Conservation (phyloP, 306 rosid genomes). For the Casuarina glauca region DNA sequence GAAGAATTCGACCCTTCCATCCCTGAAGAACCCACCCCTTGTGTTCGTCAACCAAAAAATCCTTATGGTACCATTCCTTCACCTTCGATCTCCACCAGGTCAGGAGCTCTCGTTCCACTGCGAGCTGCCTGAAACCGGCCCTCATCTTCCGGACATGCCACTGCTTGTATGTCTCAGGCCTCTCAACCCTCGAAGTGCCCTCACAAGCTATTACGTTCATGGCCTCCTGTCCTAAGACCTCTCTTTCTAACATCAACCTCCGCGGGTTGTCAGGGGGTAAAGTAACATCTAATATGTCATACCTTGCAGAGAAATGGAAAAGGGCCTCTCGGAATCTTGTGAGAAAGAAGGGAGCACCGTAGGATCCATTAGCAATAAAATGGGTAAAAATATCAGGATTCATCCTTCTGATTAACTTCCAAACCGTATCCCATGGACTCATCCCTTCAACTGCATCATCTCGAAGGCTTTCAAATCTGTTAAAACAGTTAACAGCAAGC, state of each 20-base stretch:
- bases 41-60: too few species aligned
- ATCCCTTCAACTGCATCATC: conserved; percentile 27
- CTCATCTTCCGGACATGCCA: background rate
- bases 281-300: background rate
- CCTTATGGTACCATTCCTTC: background rate
- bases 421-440: conserved; percentile 18
- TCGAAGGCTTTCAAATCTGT: conserved; percentile 10
- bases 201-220: background rate
- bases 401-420: conserved; percentile 20
- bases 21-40: too few species aligned
- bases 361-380: conserved; percentile 15
- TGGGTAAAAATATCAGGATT: conserved; percentile 29
- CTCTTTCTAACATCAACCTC: background rate
- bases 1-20: too few species aligned
- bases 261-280: background rate
- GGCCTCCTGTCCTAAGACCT: background rate
- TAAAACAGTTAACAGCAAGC: conserved; percentile 22
- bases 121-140: background rate
- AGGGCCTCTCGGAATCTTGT: background rate
- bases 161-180: background rate
- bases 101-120: background rate
- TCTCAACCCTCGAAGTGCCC: background rate
- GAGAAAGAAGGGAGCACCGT: background rate
- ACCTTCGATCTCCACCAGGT: background rate
- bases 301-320: background rate